Evolutionary conservation across 139 green algal genomes (phyloP).

Genomic region (Ostreobium quekettii): DNA sequence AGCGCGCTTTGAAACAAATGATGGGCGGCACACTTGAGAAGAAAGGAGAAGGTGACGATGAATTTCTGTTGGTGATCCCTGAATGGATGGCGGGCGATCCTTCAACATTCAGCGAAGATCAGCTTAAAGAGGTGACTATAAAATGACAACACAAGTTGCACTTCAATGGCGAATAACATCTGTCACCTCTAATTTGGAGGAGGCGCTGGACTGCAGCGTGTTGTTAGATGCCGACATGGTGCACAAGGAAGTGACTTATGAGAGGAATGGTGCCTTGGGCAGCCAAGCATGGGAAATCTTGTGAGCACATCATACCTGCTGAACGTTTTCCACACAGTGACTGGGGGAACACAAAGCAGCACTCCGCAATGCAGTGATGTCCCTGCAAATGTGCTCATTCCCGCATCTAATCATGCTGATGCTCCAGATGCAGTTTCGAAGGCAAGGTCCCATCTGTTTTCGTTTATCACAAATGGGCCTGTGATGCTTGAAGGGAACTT

Average conservation of each 20-base stretch:
- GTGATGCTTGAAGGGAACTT: neutral
- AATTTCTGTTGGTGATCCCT: conserved; percentile 24
- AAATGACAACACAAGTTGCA: neutral
- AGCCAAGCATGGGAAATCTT: neutral
- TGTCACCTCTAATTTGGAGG: neutral
- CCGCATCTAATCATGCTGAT: too few relatives aligned
- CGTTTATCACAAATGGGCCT: neutral
- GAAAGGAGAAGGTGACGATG: conserved; percentile 12
- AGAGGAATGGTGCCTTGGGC: neutral
- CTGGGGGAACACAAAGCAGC: too few relatives aligned
- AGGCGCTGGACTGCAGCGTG: neutral
- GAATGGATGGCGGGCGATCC: conserved; percentile 40
- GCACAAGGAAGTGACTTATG: too few relatives aligned
- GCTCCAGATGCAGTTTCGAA: too few relatives aligned
- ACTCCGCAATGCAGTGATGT: too few relatives aligned
- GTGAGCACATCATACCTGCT: conserved; percentile 18
- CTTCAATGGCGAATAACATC: neutral
- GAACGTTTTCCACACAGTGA: too few relatives aligned
- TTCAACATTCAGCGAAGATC: conserved; percentile 32
- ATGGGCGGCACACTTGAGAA: conserved; percentile 38
- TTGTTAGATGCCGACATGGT: too few relatives aligned
- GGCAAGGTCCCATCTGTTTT: neutral
- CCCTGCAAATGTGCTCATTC: too few relatives aligned
- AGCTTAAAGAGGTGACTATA: conserved; percentile 15
- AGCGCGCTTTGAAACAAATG: conserved; percentile 35